Evolutionary conservation across 1,284 basidiomycete genomes (phyloP), one percentile per base, ranked within the genome.

Genomic region (Trametes polyzona): DNA sequence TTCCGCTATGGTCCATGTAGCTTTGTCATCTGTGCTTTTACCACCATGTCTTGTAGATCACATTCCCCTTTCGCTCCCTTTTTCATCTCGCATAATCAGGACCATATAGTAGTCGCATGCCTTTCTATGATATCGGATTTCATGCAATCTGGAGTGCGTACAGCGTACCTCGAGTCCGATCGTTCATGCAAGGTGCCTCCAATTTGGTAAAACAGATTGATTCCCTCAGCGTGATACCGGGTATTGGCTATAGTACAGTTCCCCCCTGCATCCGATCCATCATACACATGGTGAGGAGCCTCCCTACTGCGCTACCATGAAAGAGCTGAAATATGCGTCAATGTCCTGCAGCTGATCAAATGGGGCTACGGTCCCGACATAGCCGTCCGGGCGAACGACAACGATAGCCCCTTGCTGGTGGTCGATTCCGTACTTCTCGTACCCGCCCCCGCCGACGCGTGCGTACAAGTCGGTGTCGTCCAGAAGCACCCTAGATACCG

Each of bases 311-410:
- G 52, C 46, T 5, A 48, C 30, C 70, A 75, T 67, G 62, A 83
- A 82, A 6, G 67, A 68, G 2, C 71, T 67, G 53, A 88, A 87
- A 71, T 87, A 88, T 16, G 61, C 62, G 35, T 82, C 69, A n/a
- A 88, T 62, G n/a, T 73, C 74, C 7, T 70, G 63, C 30, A 74
- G 60, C 4, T 75, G 69, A 33, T 83, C 74, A 37, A 89, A 69
- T 0, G 85, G 79, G 1, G 76, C 76, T 21, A 89, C 74, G 52
- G 76, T 75, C 2, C 86, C 86, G 16, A 92, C 81, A 59, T 90
- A 91, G 9, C 89, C 89, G 64, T 92, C 90, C 3, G 90, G 90
- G 29, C 90, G 79, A 12, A 90, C 82, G 30, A 88, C 76, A 26
- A 90, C 82, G 23, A 90, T 71, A 6, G 80, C 86, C 24, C 89